Percentiles rank a stretch among this genome's conserved stretches.
Conservation (phyloP, 208 protist species). For the Jaenimonas drosophilae region DNA sequence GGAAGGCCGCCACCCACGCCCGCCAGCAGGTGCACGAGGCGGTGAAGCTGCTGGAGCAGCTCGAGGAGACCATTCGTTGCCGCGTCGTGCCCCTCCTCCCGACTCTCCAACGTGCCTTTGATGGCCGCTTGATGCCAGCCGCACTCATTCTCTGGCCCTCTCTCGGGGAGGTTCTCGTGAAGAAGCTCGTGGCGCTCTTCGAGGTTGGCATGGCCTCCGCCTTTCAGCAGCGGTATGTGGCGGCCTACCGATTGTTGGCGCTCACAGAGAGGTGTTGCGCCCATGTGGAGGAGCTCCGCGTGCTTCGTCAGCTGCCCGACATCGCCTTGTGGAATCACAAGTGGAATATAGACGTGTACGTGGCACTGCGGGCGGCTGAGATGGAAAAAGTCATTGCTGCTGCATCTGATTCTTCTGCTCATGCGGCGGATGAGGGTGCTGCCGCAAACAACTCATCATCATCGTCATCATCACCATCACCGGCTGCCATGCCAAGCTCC, state of each 20-base stretch:
- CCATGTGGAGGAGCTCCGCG: conserved; percentile 39
- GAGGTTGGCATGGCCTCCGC: conserved; percentile 60
- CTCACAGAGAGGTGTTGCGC: conserved; percentile 42
- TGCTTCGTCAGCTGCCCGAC: conserved; percentile 48
- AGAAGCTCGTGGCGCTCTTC: conserved; percentile 70
- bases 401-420: not conserved
- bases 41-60: conserved; percentile 30
- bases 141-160: conserved; percentile 68
- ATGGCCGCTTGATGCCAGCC: conserved; percentile 22
- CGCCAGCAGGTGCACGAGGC: conserved; percentile 49
- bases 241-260: conserved; percentile 48
- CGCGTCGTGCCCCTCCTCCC: conserved; percentile 40
- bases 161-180: conserved; percentile 62
- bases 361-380: conserved; percentile 46
- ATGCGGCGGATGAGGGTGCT: no score
- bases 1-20: conserved; percentile 71
- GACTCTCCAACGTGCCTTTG: conserved; percentile 34
- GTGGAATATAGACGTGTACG: conserved; percentile 88
- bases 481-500: no score
- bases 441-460: no score
- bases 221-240: conserved; percentile 62
- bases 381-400: conserved; percentile 8
- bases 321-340: conserved; percentile 71
- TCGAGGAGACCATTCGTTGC: conserved; percentile 24
- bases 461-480: no score